Conservation (phyloP, 2,329 filamentous ascomycete genomes). For the Stemphylium beticola region DNA sequence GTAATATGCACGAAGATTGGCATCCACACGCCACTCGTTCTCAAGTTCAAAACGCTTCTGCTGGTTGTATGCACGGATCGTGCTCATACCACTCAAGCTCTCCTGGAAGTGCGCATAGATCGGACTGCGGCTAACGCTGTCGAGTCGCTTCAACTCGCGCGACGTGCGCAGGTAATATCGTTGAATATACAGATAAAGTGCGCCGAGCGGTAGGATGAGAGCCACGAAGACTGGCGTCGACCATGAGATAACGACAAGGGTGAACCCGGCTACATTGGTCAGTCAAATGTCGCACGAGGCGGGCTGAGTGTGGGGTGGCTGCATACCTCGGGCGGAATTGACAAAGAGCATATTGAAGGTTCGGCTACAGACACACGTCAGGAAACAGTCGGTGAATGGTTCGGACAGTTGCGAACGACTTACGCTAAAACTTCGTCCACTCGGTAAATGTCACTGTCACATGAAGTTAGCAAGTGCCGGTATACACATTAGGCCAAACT, state of each 20-base stretch:
- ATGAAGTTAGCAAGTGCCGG: constrained; percentile 22
- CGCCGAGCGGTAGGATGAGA: constrained; percentile 79
- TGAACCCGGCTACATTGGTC: constrained; percentile 67
- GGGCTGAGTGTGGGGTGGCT: constrained; percentile 15
- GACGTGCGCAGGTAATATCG: constrained; percentile 96
- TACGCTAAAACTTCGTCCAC: constrained; percentile 89
- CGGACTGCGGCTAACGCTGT: constrained; percentile 93
- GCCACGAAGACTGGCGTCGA: constrained; percentile 80
- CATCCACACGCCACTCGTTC: constrained; percentile 97
- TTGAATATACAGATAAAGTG: constrained; percentile 90
- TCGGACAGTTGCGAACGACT: constrained; percentile 31
- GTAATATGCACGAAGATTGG: constrained; percentile 92
- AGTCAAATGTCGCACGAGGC: constrained; percentile 28
- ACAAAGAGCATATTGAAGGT: constrained; percentile 90
- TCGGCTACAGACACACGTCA: constrained; percentile 56
- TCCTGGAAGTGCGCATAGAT: constrained; percentile 99
- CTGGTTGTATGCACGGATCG: constrained; percentile 93
- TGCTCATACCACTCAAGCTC: constrained; percentile 89
- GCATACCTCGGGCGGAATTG: constrained; percentile 57
- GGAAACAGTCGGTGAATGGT: constrained; percentile 11
- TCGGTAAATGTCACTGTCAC: constrained; percentile 71
- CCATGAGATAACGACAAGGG: constrained; percentile 81
- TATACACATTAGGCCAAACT: background rate
- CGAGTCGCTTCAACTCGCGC: constrained; percentile 91
- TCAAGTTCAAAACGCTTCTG: constrained; percentile 86